These are phyloP conservation scores for Plasmodium sp. DNA, from an alignment of 169 alveolate genomes.

Conservation along the genomic window DNA sequence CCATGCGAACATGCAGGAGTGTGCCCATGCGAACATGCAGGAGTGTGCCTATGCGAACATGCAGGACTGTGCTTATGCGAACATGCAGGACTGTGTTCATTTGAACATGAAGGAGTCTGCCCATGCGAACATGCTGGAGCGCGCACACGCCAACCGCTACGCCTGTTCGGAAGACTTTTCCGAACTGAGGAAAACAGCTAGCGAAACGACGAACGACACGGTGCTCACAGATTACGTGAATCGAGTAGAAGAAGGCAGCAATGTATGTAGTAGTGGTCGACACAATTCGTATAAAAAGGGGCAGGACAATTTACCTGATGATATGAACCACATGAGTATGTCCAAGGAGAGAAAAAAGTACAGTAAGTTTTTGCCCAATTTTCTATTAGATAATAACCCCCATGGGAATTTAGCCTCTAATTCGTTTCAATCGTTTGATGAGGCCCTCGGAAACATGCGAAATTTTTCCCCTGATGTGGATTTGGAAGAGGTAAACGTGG, in stretches of 20 bases:
- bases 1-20: too few relatives aligned
- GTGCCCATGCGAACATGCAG: too few relatives aligned
- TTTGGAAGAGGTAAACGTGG: background rate
- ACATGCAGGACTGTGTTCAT: too few relatives aligned
- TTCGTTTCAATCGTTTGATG: conserved; percentile 45
- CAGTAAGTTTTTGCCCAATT: conserved; percentile 26
- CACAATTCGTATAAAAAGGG: background rate
- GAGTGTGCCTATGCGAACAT: too few relatives aligned
- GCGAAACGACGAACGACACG: conserved; percentile 62
- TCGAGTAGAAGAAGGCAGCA: conserved; percentile 3
- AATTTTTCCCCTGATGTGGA: background rate
- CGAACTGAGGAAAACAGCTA: conserved; percentile 31
- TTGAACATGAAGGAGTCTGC: background rate
- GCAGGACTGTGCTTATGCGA: too few relatives aligned
- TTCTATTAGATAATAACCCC: conserved; percentile 36
- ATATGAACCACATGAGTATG: conserved; percentile 32
- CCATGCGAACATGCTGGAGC: background rate
- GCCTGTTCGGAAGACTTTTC: conserved; percentile 19
- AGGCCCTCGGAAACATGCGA: background rate
- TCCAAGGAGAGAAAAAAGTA: background rate
- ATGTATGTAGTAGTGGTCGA: background rate
- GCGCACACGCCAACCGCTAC: background rate
- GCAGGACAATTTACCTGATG: conserved; percentile 17
- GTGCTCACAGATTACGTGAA: conserved; percentile 25
- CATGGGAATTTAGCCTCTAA: background rate